Percentiles rank a stretch among this genome's conserved stretches.
Conservation (phyloP, 1,139 yeast genomes). For the Citeromyces siamensis region DNA sequence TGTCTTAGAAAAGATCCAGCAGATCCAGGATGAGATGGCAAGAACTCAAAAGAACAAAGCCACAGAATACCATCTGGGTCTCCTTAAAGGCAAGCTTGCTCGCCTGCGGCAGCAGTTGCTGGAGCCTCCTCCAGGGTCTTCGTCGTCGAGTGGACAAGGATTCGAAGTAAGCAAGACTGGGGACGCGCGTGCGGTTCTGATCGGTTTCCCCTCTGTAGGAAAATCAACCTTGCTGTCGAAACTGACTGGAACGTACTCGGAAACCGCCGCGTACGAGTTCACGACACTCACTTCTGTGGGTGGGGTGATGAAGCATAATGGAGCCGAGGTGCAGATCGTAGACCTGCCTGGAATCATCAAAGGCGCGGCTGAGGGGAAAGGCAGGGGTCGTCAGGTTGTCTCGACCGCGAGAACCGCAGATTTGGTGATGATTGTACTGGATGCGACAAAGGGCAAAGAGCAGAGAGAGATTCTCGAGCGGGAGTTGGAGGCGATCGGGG, state of each 20-base stretch:
- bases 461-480: slow-evolving; percentile 79
- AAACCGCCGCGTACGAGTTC: slow-evolving; percentile 90
- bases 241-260: slow-evolving; percentile 88
- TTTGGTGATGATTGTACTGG: slow-evolving; percentile 83
- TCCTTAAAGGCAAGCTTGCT: slow-evolving; percentile 91
- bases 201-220: slow-evolving; percentile 98
- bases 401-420: slow-evolving; percentile 96
- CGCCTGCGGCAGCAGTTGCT: slow-evolving; percentile 81
- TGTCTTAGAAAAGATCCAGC: slow-evolving; percentile 60
- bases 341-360: slow-evolving; percentile 96
- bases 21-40: slow-evolving; percentile 87
- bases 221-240: slow-evolving; percentile 81
- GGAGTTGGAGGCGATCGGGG: slow-evolving; percentile 91
- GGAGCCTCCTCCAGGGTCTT: slow-evolving; percentile 77
- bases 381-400: slow-evolving; percentile 94
- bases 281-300: slow-evolving; percentile 96
- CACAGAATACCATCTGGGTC: slow-evolving; percentile 92
- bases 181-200: slow-evolving; percentile 88
- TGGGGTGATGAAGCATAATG: slow-evolving; percentile 87
- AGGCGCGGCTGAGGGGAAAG: slow-evolving; percentile 96
- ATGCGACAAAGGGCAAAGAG: slow-evolving; percentile 87
- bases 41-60: slow-evolving; percentile 97
- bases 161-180: slow-evolving; percentile 95
- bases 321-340: slow-evolving; percentile 93
- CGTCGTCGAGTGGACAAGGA: slow-evolving; percentile 61